phyloP scores from a whole-genome alignment of 306 rosid genomes.

The Citrullus amarus region DNA sequence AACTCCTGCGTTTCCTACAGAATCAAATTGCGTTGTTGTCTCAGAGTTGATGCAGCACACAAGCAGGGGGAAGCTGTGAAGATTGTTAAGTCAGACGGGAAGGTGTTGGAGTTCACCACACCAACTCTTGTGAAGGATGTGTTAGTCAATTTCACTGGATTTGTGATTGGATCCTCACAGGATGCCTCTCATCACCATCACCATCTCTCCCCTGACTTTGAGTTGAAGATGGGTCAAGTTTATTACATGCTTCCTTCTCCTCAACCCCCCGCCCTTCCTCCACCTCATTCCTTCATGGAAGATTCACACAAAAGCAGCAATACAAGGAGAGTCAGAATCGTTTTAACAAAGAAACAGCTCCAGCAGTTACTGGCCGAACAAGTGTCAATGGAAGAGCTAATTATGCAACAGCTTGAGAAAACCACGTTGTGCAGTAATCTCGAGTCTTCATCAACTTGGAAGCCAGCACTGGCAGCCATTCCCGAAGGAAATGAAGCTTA shows the following conservation, averaged over 20 bases:
- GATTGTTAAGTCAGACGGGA: constrained; percentile 48
- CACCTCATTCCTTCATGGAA: not conserved
- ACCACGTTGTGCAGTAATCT: not conserved
- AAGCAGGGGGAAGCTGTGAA: constrained; percentile 21
- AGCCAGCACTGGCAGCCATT: constrained; percentile 43
- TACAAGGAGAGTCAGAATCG: constrained; percentile 44
- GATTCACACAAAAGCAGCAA: not conserved
- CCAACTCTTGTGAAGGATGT: constrained; percentile 44
- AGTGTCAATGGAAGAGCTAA: constrained; percentile 33
- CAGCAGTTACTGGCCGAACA: constrained; percentile 39
- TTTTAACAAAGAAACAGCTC: constrained; percentile 55
- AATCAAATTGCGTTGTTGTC: constrained; percentile 8
- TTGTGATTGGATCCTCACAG: constrained; percentile 27
- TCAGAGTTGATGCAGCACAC: not conserved
- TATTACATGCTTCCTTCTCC: constrained; percentile 38
- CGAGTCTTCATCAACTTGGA: constrained; percentile 18
- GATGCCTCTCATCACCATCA: constrained; percentile 13
- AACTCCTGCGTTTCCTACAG: constrained; percentile 30
- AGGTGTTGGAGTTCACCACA: constrained; percentile 28
- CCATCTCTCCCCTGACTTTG: constrained; percentile 29
- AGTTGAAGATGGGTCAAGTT: constrained; percentile 38
- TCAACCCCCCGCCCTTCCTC: not conserved
- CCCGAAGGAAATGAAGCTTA: constrained; percentile 29
- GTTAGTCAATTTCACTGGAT: constrained; percentile 21
- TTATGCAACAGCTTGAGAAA: constrained; percentile 19